Evolutionary conservation across 257 asterid genomes (phyloP).

Genomic region (Nemophila menziesii): DNA sequence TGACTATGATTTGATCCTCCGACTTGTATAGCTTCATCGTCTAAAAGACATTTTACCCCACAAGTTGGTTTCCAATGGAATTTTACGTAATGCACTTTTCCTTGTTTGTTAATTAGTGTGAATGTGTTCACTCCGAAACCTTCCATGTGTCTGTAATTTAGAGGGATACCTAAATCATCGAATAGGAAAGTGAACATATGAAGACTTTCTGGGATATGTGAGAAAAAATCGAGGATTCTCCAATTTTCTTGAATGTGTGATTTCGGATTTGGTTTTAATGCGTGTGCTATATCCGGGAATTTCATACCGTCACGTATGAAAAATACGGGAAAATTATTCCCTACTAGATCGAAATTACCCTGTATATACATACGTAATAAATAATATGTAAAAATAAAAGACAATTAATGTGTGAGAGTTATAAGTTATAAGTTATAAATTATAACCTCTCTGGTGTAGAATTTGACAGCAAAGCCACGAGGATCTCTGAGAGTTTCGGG

Average conservation of each 20-base stretch:
- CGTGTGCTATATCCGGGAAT: constrained; percentile 84
- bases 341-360: constrained; percentile 97
- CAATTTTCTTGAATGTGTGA: constrained; percentile 93
- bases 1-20: constrained; percentile 96
- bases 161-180: constrained; percentile 87
- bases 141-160: constrained; percentile 95
- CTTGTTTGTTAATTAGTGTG: constrained; percentile 75
- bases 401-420: no score
- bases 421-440: not conserved
- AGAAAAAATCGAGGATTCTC: constrained; percentile 86
- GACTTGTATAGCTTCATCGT: constrained; percentile 65
- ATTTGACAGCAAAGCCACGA: constrained; percentile 64
- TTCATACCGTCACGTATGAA: constrained; percentile 89
- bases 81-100: constrained; percentile 76
- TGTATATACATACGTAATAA: constrained; percentile 6
- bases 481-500: constrained; percentile 97
- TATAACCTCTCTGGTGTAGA: constrained; percentile 50
- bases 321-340: constrained; percentile 93
- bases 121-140: constrained; percentile 91
- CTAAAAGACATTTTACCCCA: constrained; percentile 75
- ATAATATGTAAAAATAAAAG: no score
- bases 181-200: constrained; percentile 74
- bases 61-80: constrained; percentile 99
- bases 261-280: constrained; percentile 87
- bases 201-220: constrained; percentile 91